A percentile compares a stretch with the other conserved stretches of the same genome.
These are phyloP conservation scores for Nicotiana noctiflora DNA, from an alignment of 257 asterid species.

Conservation along the genomic window DNA sequence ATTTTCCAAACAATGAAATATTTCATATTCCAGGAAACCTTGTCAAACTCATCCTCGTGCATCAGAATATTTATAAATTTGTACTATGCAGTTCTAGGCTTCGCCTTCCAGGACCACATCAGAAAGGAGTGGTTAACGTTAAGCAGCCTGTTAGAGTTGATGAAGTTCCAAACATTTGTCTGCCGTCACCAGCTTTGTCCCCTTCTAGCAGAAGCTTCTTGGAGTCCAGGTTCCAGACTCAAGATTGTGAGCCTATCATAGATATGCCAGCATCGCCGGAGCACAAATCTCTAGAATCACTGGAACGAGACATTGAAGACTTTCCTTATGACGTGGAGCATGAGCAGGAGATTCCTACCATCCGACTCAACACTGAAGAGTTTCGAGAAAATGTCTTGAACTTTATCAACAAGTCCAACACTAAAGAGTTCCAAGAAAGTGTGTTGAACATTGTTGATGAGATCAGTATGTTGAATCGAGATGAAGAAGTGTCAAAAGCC, in stretches of 20 bases:
- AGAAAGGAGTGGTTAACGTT: not conserved
- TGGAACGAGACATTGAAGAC: constrained; percentile 34
- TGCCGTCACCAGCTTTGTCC: not conserved
- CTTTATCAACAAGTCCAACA: not conserved
- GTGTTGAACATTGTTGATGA: not conserved
- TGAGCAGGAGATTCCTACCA: constrained; percentile 28
- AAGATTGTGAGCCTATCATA: constrained; percentile 31
- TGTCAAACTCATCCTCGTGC: not conserved
- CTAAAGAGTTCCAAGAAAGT: constrained; percentile 12
- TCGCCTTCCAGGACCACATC: constrained; percentile 26
- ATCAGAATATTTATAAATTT: not conserved
- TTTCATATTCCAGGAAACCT: not conserved
- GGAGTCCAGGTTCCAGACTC: not conserved
- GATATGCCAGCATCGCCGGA: constrained; percentile 49
- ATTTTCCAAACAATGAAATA: not conserved
- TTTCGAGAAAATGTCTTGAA: constrained; percentile 5
- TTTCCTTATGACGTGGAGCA: constrained; percentile 12
- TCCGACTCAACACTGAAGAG: constrained; percentile 21
- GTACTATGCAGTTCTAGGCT: constrained; percentile 26
- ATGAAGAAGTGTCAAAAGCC: constrained; percentile 19
- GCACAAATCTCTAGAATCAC: constrained; percentile 16
- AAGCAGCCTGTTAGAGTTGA: constrained; percentile 11
- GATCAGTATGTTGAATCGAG: not conserved
- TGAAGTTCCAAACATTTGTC: constrained; percentile 1
- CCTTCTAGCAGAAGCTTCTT: not conserved